Evolutionary conservation across 208 protist species (phyloP).

Genomic region (Trypanosoma melophagium): DNA sequence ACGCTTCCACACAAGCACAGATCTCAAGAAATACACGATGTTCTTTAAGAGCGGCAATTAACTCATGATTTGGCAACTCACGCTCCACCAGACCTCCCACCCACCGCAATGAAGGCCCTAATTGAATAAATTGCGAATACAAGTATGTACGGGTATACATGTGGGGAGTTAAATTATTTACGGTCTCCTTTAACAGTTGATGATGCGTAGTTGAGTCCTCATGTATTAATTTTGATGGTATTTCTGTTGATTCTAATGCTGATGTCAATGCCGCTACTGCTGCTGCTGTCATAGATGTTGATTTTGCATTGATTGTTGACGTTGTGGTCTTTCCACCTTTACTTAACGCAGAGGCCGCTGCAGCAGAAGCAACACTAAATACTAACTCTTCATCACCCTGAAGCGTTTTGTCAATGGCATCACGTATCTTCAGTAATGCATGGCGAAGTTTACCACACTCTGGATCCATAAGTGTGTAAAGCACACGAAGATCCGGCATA

Average conservation of each 20-base stretch:
- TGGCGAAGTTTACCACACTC: slow-evolving; percentile 43
- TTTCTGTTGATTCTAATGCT: background rate
- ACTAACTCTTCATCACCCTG: slow-evolving; percentile 32
- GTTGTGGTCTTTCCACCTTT: background rate
- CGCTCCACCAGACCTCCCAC: slow-evolving; percentile 10
- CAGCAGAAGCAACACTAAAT: slow-evolving; percentile 30
- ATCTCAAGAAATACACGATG: slow-evolving; percentile 49
- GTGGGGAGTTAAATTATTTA: slow-evolving; percentile 22
- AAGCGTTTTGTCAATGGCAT: slow-evolving; percentile 31
- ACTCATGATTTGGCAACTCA: slow-evolving; percentile 25
- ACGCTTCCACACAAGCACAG: slow-evolving; percentile 56
- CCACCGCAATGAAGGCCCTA: slow-evolving; percentile 20
- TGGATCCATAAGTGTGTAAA: slow-evolving; percentile 71
- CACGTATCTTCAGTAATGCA: slow-evolving; percentile 40
- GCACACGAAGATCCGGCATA: slow-evolving; percentile 61
- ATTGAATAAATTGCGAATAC: slow-evolving; percentile 32
- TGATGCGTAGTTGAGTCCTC: background rate
- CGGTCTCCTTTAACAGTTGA: slow-evolving; percentile 15
- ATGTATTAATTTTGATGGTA: no score
- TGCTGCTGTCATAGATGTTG: background rate
- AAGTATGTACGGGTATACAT: slow-evolving; percentile 35
- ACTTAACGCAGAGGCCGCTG: slow-evolving; percentile 27
- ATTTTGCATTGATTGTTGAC: background rate
- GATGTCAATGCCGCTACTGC: background rate
- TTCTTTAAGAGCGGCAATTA: slow-evolving; percentile 31